Base-by-base conservation (phyloP, 208 protist genomes). In the Crithidia acanthocephali region DNA sequence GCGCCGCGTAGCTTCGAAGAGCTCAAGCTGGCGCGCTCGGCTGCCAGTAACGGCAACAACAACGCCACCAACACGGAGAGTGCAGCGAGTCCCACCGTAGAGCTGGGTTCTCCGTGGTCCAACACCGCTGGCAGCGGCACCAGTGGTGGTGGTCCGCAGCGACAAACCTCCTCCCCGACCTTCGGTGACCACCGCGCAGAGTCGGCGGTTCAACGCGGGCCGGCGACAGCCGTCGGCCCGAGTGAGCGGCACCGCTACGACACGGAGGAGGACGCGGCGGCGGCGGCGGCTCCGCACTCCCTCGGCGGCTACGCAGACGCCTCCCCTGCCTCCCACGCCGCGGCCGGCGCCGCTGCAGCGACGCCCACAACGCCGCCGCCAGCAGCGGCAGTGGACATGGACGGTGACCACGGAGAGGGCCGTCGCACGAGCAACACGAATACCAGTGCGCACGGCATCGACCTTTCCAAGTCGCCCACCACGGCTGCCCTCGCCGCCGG, bases 1-100 rank as follows among this genome's bases (percentile, higher is more conserved):
- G 32, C 28, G 25, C 53, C 70, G 52, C 70, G 52, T 15, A 76
- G 62, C 52, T 57, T 68, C 55, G 62, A 65, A n/a, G 70, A 64
- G 25, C 42, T 62, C 10, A 76, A 64, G 27, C 52, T 42, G 5
- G 37, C n/a, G 1, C 70, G 62, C 33, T 63, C 55, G 11, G 30
- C n/a, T 0, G 70, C 51, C 37, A 51, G 40, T 23, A 69, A 33
- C 51, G 48, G 28, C 30, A 53, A 28, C 22, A 65, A 53, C 44
- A 50, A 40, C 59, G 28, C 6, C 42, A 66, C 8, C 32, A 66
- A 25, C 45, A 66, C 9, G 1, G 45, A 53, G 3, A 37, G 25
- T 2, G 47, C 44, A 20, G 32, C 45, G 45, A 18, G 7, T 7
- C 30, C 30, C 1, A 32, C 4, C n/a, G 32, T 44, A 10, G 30